Evolutionary conservation across 1,284 basidiomycete species (phyloP).

Genomic region (Ceratobasidium sp.): DNA sequence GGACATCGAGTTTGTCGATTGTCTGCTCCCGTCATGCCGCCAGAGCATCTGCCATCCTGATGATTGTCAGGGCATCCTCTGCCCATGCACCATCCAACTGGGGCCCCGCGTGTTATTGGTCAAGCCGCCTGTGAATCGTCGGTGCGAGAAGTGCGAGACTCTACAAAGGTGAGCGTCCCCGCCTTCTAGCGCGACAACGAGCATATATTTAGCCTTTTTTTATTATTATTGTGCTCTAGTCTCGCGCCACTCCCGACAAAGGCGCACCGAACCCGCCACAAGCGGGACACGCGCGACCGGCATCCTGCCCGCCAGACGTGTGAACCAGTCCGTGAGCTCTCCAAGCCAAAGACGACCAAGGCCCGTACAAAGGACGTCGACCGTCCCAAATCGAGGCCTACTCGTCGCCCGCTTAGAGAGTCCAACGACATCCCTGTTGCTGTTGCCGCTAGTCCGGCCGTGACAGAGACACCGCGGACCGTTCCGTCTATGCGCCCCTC

Average conservation of each 20-base stretch:
- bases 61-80: constrained; percentile 43
- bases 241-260: constrained; percentile 34
- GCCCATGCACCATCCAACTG: constrained; percentile 35
- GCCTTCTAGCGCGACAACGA: neutral
- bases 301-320: constrained; percentile 40
- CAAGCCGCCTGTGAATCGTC: constrained; percentile 43
- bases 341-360: constrained; percentile 37
- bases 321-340: constrained; percentile 37
- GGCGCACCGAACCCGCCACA: constrained; percentile 39
- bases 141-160: constrained; percentile 41
- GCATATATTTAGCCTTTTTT: constrained; percentile 17
- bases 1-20: constrained; percentile 44
- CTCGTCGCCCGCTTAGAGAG: constrained; percentile 36
- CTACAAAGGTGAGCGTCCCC: constrained; percentile 35
- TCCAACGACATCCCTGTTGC: constrained; percentile 9
- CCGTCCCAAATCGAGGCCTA: constrained; percentile 31
- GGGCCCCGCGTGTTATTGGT: constrained; percentile 38
- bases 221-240: constrained; percentile 23
- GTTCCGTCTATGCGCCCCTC: constrained; percentile 39
- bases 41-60: constrained; percentile 45
- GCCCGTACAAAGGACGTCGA: constrained; percentile 44
- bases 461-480: constrained; percentile 30
- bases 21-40: constrained; percentile 44
- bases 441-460: constrained; percentile 32
- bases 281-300: constrained; percentile 41